Percentiles rank a stretch among this genome's conserved stretches.
Conservation (phyloP, 148 eudicot species). For the Rhododendron ferrugineum region DNA sequence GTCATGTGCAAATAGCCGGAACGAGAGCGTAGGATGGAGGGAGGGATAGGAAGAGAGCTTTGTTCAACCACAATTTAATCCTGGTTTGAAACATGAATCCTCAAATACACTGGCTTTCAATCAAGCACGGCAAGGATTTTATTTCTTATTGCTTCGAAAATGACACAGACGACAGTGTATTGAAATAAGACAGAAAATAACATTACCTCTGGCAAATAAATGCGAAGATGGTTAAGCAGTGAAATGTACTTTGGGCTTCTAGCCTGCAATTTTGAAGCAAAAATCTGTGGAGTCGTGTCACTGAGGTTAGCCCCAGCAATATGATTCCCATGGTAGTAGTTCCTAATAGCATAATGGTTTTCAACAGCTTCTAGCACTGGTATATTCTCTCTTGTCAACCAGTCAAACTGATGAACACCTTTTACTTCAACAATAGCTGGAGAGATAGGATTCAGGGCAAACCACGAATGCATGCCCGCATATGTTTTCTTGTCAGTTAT, state of each 20-base stretch:
- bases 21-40: neutral
- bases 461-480: conserved; percentile 99
- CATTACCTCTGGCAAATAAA: conserved; percentile 95
- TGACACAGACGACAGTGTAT: neutral
- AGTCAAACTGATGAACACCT: conserved; percentile 98
- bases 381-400: conserved; percentile 96
- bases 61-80: neutral
- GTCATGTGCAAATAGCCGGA: neutral
- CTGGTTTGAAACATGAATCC: neutral
- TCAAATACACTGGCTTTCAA: neutral
- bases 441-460: conserved; percentile 73
- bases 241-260: conserved; percentile 99
- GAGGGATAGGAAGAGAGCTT: neutral
- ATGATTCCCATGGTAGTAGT: conserved; percentile 95
- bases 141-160: neutral
- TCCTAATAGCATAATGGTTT: conserved; percentile 72
- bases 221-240: conserved; percentile 92
- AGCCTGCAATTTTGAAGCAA: conserved; percentile 93
- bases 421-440: conserved; percentile 95
- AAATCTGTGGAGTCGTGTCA: conserved; percentile 75
- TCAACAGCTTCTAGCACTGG: conserved; percentile 99
- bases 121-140: neutral
- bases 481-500: conserved; percentile 98
- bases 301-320: conserved; percentile 83
- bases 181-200: conserved; percentile 8